phyloP scores from a whole-genome alignment of 352 stramenopile genomes.

The Phytophthora brassicae region DNA sequence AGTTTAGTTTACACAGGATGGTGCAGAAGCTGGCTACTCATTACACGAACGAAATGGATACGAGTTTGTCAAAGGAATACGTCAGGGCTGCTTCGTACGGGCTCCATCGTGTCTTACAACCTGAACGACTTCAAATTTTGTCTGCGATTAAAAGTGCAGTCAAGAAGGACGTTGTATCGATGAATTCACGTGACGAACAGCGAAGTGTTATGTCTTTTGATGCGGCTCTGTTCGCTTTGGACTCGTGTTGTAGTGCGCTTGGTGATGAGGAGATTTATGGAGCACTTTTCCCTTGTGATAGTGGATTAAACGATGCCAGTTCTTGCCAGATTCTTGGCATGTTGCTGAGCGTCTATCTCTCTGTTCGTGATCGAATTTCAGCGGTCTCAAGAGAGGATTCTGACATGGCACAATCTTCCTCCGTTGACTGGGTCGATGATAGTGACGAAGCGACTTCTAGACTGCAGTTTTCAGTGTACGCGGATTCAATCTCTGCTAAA shows the following conservation, averaged over 20 bases:
- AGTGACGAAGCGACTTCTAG: conserved; percentile 1
- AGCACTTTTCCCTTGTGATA: conserved; percentile 10
- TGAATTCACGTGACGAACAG: neutral
- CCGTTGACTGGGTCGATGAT: neutral
- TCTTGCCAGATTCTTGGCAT: conserved; percentile 35
- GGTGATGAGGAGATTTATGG: conserved; percentile 17
- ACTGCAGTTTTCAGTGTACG: conserved; percentile 56
- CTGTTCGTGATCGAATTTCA: conserved; percentile 30
- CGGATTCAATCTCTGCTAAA: conserved; percentile 47
- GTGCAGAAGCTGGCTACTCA: conserved; percentile 38
- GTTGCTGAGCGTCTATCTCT: conserved; percentile 41
- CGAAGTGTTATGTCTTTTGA: conserved; percentile 41
- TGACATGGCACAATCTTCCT: conserved; percentile 1
- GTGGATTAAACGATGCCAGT: conserved; percentile 1
- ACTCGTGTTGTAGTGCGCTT: conserved; percentile 33
- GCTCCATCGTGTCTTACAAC: conserved; percentile 41
- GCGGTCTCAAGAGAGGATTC: no score
- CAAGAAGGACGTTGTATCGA: neutral
- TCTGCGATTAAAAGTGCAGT: conserved; percentile 18
- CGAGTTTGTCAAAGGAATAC: conserved; percentile 43
- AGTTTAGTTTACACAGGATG: conserved; percentile 57
- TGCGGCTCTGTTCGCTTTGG: conserved; percentile 37
- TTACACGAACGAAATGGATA: conserved; percentile 29
- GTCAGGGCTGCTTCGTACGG: conserved; percentile 32
- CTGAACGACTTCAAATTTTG: conserved; percentile 24